Percentiles rank a stretch among this genome's conserved stretches.
These are phyloP conservation scores for Penicillium alfredii DNA, from an alignment of 495 filamentous ascomycete species.

Conservation along the genomic window DNA sequence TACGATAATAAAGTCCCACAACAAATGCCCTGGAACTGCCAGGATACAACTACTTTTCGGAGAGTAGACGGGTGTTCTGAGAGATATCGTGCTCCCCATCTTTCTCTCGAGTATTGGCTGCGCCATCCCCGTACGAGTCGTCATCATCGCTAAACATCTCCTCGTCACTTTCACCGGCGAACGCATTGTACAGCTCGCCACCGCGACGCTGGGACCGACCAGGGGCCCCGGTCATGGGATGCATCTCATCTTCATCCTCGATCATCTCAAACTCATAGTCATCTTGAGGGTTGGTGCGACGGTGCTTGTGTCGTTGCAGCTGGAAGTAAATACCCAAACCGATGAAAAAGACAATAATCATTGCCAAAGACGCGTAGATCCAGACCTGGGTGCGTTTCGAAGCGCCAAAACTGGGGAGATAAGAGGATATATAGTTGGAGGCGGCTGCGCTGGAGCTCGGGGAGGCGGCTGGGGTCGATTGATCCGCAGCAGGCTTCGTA, in stretches of 20 bases:
- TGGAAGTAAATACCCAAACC: conserved; percentile 75
- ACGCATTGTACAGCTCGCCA: conserved; percentile 89
- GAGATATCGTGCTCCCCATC: conserved; percentile 16
- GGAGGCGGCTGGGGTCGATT: conserved; percentile 34
- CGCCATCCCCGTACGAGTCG: conserved; percentile 38
- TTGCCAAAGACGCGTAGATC: conserved; percentile 82
- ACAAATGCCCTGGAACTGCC: conserved; percentile 3
- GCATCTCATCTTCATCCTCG: conserved; percentile 71
- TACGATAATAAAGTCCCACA: background rate
- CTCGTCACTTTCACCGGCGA: conserved; percentile 76
- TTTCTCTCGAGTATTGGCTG: conserved; percentile 20
- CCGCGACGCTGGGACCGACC: conserved; percentile 51
- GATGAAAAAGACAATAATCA: conserved; percentile 80
- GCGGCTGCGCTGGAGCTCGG: conserved; percentile 37
- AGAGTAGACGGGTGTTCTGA: conserved; percentile 11
- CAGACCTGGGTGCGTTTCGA: conserved; percentile 85
- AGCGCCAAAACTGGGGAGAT: conserved; percentile 92
- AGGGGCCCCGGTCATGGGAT: conserved; percentile 38
- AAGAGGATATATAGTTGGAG: conserved; percentile 70
- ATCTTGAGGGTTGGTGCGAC: conserved; percentile 67
- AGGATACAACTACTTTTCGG: conserved; percentile 15
- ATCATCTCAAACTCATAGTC: conserved; percentile 95
- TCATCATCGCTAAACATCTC: conserved; percentile 56
- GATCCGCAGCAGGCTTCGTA: conserved; percentile 11
- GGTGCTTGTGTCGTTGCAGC: conserved; percentile 67